Evolutionary conservation across 2,329 filamentous ascomycete species (phyloP).

Genomic region (Scedosporium minutisporum): DNA sequence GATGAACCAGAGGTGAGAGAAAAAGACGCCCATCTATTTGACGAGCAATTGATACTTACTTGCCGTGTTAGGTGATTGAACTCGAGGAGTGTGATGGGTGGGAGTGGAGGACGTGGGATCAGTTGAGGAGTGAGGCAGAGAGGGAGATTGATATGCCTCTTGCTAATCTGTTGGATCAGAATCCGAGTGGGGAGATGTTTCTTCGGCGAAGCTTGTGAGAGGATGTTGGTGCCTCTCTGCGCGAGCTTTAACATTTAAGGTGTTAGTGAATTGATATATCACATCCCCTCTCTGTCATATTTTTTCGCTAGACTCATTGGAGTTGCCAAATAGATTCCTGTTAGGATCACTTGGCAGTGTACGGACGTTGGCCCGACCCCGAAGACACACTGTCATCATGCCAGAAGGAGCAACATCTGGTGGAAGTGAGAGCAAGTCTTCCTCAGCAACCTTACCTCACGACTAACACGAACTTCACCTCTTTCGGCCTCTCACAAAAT

Average conservation of each 20-base stretch:
- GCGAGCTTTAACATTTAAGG: neutral
- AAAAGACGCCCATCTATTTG: neutral
- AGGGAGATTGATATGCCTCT: conserved; percentile 3
- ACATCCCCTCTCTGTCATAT: too few species aligned
- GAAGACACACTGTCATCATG: too few species aligned
- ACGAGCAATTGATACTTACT: too few species aligned
- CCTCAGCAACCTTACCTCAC: too few species aligned
- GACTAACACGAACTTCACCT: too few species aligned
- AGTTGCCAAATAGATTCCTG: too few species aligned
- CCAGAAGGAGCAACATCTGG: too few species aligned
- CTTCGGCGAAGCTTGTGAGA: neutral
- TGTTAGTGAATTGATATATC: neutral
- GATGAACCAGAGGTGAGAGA: conserved; percentile 32
- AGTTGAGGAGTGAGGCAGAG: conserved; percentile 20
- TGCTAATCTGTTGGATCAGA: conserved; percentile 1
- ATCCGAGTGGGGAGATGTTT: neutral
- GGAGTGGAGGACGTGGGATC: conserved; percentile 36
- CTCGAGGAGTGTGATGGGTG: conserved; percentile 41
- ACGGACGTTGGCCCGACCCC: too few species aligned
- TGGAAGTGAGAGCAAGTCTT: too few species aligned
- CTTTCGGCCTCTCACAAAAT: too few species aligned
- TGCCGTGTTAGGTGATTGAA: conserved; percentile 24
- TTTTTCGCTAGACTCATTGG: too few species aligned
- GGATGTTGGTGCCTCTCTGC: neutral
- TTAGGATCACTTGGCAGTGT: too few species aligned